Evolutionary conservation across 176 grass and related monocot species (phyloP), one percentile per base, ranked within the genome.

Genomic region (Carex scoparia): DNA sequence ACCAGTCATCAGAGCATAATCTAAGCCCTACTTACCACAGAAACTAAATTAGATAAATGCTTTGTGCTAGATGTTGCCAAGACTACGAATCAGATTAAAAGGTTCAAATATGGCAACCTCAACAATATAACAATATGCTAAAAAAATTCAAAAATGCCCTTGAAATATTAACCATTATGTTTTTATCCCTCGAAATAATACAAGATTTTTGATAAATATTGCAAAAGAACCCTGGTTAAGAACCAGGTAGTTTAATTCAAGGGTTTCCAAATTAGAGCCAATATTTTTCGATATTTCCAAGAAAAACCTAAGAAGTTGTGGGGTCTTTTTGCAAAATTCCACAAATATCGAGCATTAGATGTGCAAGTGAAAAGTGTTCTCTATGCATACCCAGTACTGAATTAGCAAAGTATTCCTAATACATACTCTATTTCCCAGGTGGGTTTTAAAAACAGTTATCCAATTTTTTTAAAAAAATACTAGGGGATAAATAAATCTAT

Each of bases 1-100:
- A 88, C 96, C 96, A 63, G 93, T 98, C 96, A 98, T 98, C 82
- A 98, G 76, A 69, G 93, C 96, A 87, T 98, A 98, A 95, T 98
- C 93, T 44, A 98, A 87, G 58, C 93, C 93, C 96, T 98, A 77
- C 10, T 51, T 78, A 79, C 27, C 27, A 79, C 2, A 79, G 1
- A 32, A 56, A 54, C 28, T 3, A 57, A 79, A 31, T 58, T 56
- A 35, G 30, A 69, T 53, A 33, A 53, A 83, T 53, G 28, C 63
- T 53, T 69, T 65, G 37, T 32, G 48, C 6, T 10, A 83, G 8
- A 42, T 40, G n/a, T 33, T 27, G 32, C n/a, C 64, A 69, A 63
- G 33, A 81, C 32, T 38, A 62, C 31, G 18, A 9, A 65, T 82
- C 16, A 12, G 61, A 46, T 63, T 61, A 59, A 18, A 60, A 60